Conservation (phyloP, 306 rosid genomes). For the Sechiopsis laciniata region DNA sequence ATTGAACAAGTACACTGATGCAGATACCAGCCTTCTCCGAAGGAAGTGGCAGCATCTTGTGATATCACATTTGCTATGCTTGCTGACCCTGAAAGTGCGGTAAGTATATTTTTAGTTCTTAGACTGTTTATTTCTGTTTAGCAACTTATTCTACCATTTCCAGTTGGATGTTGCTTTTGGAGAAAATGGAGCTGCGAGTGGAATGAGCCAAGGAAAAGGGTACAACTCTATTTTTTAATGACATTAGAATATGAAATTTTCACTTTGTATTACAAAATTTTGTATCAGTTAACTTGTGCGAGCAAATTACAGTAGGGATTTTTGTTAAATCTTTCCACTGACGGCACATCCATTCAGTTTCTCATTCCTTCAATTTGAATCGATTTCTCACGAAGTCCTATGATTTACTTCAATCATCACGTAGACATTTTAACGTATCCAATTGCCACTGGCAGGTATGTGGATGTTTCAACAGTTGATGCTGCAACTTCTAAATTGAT, state of each 20-base stretch:
- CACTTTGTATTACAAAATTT: neutral
- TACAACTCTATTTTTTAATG: conserved; percentile 23
- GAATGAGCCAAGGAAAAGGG: conserved; percentile 93
- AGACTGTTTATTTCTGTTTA: conserved; percentile 14
- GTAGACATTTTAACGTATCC: neutral
- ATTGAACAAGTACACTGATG: conserved; percentile 14
- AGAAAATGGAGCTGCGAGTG: conserved; percentile 67
- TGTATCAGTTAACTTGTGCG: neutral
- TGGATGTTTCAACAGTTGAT: conserved; percentile 94
- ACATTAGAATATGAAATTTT: neutral
- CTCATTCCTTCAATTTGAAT: neutral
- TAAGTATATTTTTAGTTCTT: conserved; percentile 42
- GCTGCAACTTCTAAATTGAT: conserved; percentile 67
- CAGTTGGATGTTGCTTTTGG: conserved; percentile 86
- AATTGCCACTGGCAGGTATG: conserved; percentile 52
- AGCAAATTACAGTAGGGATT: neutral
- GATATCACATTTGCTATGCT: conserved; percentile 97
- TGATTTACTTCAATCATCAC: neutral
- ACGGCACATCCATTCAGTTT: neutral
- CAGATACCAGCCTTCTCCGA: conserved; percentile 79
- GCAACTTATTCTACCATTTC: conserved; percentile 25
- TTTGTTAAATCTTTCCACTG: neutral
- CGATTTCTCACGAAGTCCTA: neutral
- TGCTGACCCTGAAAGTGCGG: conserved; percentile 94
- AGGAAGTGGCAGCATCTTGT: conserved; percentile 85